Evolutionary conservation across 306 rosid species (phyloP).

Genomic region (Hippophae rhamnoides): DNA sequence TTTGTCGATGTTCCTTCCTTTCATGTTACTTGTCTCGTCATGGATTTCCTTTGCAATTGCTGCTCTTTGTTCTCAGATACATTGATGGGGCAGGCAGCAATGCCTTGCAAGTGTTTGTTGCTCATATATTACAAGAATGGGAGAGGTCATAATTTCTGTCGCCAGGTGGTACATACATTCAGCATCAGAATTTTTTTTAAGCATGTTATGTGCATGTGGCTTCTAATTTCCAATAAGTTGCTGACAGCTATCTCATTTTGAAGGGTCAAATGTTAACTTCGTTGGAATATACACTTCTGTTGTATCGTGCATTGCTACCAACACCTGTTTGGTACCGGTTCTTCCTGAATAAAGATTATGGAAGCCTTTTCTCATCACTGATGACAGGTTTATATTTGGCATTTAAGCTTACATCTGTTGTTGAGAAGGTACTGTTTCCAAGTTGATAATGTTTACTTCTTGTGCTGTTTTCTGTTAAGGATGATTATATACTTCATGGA

Average conservation of each 20-base stretch:
- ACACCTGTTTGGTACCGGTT: constrained; percentile 87
- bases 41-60: constrained; percentile 1
- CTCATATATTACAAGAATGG: constrained; percentile 72
- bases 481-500: constrained; percentile 7
- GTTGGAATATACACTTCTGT: constrained; percentile 57
- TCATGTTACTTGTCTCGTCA: not conserved
- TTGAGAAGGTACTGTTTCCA: constrained; percentile 62
- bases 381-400: constrained; percentile 83
- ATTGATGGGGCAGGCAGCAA: constrained; percentile 63
- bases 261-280: constrained; percentile 85
- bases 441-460: constrained; percentile 3
- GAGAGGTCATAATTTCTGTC: constrained; percentile 71
- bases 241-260: constrained; percentile 28
- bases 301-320: constrained; percentile 77
- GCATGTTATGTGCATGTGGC: constrained; percentile 9
- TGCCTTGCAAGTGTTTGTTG: constrained; percentile 81
- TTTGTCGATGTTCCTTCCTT: constrained; percentile 4
- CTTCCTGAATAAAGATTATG: constrained; percentile 73
- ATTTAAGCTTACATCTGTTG: constrained; percentile 67
- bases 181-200: constrained; percentile 14
- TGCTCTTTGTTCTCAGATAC: constrained; percentile 47
- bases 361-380: constrained; percentile 83
- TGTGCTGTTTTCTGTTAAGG: constrained; percentile 10
- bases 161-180: constrained; percentile 38
- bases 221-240: constrained; percentile 11